Conservation (phyloP, 148 eudicot genomes). For the Arbutus unedo region DNA sequence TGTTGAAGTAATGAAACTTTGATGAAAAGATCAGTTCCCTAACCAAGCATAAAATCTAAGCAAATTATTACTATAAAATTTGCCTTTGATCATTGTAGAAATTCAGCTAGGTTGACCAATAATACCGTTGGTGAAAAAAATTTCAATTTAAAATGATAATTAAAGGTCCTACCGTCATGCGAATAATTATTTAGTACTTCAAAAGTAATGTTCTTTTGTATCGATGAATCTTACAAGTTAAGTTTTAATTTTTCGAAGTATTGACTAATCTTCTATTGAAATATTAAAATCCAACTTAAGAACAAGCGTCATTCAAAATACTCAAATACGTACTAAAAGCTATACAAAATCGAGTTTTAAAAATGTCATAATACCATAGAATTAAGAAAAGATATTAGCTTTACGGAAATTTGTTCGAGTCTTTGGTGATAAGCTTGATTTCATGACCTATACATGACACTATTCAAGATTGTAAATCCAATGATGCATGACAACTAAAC, state of each 20-base stretch:
- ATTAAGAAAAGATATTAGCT: neutral
- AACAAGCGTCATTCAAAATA: neutral
- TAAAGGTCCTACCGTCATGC: neutral
- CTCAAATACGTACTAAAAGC: too few relatives aligned
- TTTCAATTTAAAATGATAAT: neutral
- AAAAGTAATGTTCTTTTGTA: neutral
- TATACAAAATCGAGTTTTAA: neutral
- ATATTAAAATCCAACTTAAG: neutral
- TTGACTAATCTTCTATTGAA: neutral
- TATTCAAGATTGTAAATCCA: too few relatives aligned
- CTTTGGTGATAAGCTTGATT: too few relatives aligned
- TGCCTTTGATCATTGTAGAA: slow-evolving; percentile 8
- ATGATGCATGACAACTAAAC: too few relatives aligned
- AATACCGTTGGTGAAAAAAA: neutral
- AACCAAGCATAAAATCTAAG: slow-evolving; percentile 15
- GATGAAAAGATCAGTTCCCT: neutral
- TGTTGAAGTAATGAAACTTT: slow-evolving; percentile 13
- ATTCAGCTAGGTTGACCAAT: neutral
- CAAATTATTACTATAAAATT: neutral
- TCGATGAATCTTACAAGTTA: neutral
- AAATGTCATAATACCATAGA: neutral
- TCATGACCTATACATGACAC: too few relatives aligned
- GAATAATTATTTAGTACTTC: neutral
- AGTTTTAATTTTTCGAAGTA: neutral
- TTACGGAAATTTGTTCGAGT: neutral